A percentile compares a stretch with the other conserved stretches of the same genome.
Evolutionary conservation across 352 stramenopile genomes (phyloP).

Genomic region (Pythium rhizo-oryzae): DNA sequence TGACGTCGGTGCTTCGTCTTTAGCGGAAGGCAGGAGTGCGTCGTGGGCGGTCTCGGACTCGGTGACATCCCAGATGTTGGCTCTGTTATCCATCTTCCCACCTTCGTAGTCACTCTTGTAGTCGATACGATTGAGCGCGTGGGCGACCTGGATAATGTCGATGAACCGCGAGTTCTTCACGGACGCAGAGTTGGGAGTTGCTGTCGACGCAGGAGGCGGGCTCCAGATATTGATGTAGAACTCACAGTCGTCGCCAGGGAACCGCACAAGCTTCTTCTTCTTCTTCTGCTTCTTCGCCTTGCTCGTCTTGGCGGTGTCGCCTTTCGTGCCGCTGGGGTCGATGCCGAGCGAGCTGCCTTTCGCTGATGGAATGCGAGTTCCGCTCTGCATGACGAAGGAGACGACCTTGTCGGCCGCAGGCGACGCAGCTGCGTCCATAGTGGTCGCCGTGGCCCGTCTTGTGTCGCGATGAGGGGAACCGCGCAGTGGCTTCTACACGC

Average conservation of each 20-base stretch:
- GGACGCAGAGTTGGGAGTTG: conserved; percentile 29
- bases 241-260: conserved; percentile 58
- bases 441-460: background rate
- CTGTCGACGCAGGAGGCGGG: background rate
- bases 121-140: conserved; percentile 67
- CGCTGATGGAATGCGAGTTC: conserved; percentile 56
- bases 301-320: conserved; percentile 26
- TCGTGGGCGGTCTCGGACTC: conserved; percentile 6
- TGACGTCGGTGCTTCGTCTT: background rate
- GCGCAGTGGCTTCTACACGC: background rate
- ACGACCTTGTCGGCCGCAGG: background rate
- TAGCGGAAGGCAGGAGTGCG: background rate
- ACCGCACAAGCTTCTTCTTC: conserved; percentile 47
- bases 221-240: conserved; percentile 88
- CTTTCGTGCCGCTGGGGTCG: conserved; percentile 27
- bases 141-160: conserved; percentile 75
- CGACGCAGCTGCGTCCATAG: conserved; percentile 22
- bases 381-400: conserved; percentile 16
- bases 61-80: conserved; percentile 67
- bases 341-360: conserved; percentile 52
- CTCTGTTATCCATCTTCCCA: background rate
- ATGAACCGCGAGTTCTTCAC: conserved; percentile 44
- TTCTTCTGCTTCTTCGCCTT: conserved; percentile 28
- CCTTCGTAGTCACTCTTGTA: conserved; percentile 70
- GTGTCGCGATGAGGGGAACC: background rate